Percentiles rank a stretch among this genome's conserved stretches.
Conservation (phyloP, 208 protist species). For the Tritrichomonas foetus region DNA sequence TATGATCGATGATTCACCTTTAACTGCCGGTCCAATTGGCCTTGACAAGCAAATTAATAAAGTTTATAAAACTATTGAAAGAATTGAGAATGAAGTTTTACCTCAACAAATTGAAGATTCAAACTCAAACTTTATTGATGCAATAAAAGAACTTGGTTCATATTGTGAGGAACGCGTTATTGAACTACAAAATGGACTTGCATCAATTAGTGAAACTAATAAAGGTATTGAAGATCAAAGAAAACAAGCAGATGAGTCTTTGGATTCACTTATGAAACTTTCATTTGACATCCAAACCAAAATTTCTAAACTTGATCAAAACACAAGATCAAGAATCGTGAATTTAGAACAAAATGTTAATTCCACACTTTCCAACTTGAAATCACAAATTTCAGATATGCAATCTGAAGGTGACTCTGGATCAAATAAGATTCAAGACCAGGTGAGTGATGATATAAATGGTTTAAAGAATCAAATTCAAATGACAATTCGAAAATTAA, state of each 20-base stretch:
- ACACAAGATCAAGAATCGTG: neutral
- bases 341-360: neutral
- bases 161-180: neutral
- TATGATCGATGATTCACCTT: neutral
- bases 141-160: neutral
- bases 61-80: neutral
- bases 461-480: neutral
- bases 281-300: conserved; percentile 5
- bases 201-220: neutral
- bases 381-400: neutral
- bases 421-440: neutral
- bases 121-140: neutral
- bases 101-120: neutral
- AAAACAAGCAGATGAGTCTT: neutral
- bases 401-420: neutral
- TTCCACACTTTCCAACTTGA: neutral
- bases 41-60: neutral
- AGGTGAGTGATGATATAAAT: neutral
- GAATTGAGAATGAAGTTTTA: neutral
- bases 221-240: neutral
- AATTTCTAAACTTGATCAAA: neutral
- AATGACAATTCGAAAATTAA: neutral
- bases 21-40: neutral
- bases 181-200: neutral
- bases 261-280: neutral